A percentile compares a stretch with the other conserved stretches of the same genome.
Evolutionary conservation across 2,329 filamentous ascomycete species (phyloP).

Genomic region (Alternaria arborescens): DNA sequence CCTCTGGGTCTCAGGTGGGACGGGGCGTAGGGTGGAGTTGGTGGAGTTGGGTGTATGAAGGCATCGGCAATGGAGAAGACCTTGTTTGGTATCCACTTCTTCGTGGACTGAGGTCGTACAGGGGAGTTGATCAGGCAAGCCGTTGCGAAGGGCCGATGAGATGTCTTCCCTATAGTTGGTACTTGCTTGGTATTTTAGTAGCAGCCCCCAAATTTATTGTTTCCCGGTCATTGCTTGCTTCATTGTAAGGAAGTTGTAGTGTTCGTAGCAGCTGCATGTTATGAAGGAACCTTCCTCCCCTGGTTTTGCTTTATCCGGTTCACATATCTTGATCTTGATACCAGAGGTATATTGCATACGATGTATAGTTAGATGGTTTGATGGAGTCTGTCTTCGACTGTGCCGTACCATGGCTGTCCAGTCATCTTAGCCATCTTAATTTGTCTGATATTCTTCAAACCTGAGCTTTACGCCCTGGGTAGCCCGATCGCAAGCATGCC

Average conservation of each 20-base stretch:
- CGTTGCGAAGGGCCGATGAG: not conserved
- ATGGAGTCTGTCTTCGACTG: too few relatives aligned
- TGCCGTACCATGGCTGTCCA: not conserved
- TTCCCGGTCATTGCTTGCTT: not conserved
- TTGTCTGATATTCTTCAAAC: not conserved
- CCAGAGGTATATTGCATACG: not conserved
- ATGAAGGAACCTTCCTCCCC: not conserved
- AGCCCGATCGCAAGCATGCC: not conserved
- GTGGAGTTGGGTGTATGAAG: not conserved
- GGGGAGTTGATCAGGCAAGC: not conserved
- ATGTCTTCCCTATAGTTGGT: not conserved
- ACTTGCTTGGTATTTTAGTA: not conserved
- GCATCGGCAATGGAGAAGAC: too few relatives aligned
- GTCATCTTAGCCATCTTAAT: not conserved
- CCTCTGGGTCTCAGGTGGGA: not conserved
- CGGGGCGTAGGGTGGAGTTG: not conserved
- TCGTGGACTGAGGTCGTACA: not conserved
- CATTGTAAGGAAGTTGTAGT: not conserved
- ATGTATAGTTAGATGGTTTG: rapidly evolving
- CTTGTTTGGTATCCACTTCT: not conserved
- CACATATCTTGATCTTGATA: not conserved
- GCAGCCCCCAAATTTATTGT: not conserved
- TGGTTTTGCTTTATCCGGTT: not conserved
- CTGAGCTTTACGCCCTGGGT: not conserved
- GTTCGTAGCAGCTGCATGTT: not conserved